A percentile compares a stretch with the other conserved stretches of the same genome.
Evolutionary conservation across 2,329 filamentous ascomycete genomes (phyloP).

Genomic region (Penicillium sp.): DNA sequence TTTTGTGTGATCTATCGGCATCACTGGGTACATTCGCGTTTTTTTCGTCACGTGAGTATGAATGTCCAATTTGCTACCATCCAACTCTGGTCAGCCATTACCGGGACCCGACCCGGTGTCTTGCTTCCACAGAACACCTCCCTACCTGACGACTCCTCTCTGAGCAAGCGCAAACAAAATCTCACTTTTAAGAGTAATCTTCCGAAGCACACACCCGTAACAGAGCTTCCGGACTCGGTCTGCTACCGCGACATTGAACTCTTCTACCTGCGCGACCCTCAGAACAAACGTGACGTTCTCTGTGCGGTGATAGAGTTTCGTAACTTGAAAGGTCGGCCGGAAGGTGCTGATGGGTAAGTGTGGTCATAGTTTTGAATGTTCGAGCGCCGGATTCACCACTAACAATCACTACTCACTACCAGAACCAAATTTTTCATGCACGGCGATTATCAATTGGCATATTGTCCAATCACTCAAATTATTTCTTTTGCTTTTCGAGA

Average conservation of each 20-base stretch:
- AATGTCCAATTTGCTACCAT: slow-evolving; percentile 21
- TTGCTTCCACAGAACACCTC: slow-evolving; percentile 21
- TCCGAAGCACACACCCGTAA: slow-evolving; percentile 17
- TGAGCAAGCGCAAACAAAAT: slow-evolving; percentile 15
- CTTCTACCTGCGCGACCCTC: slow-evolving; percentile 21
- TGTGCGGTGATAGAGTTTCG: slow-evolving; percentile 27
- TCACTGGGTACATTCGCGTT: slow-evolving; percentile 24
- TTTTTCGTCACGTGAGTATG: slow-evolving; percentile 23
- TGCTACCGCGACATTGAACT: slow-evolving; percentile 26
- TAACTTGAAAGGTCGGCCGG: slow-evolving; percentile 25
- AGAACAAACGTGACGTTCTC: slow-evolving; percentile 24
- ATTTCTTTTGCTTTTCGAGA: slow-evolving; percentile 24
- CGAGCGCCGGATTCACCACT: slow-evolving; percentile 5
- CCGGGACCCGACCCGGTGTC: slow-evolving; percentile 18
- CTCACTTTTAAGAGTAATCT: slow-evolving; percentile 21
- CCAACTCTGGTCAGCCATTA: slow-evolving; percentile 26
- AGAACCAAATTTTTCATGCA: slow-evolving; percentile 31
- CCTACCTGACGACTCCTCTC: slow-evolving; percentile 4
- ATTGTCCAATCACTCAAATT: slow-evolving; percentile 26
- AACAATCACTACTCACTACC: not conserved
- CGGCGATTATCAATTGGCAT: slow-evolving; percentile 27
- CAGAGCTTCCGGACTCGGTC: slow-evolving; percentile 21
- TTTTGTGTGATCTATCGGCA: slow-evolving; percentile 23
- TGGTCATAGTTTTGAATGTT: not conserved
- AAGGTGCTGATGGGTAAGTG: slow-evolving; percentile 27